Percentiles rank a stretch among this genome's conserved stretches.
Evolutionary conservation across 192 early-diverging fungal genomes (phyloP).

Genomic region (Coemansia sp.): DNA sequence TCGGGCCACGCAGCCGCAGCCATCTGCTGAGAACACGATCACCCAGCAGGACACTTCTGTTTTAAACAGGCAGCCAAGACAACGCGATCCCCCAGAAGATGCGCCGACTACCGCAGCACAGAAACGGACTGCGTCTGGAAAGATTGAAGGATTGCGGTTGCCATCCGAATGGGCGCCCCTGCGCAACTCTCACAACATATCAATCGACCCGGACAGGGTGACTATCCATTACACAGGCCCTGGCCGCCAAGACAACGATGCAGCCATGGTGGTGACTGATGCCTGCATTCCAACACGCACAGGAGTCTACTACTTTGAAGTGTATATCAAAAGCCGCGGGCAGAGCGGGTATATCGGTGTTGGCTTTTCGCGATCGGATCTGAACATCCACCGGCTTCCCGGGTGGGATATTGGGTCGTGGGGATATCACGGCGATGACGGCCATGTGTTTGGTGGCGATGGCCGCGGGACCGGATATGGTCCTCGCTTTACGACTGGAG

Average conservation of each 20-base stretch:
- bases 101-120: background rate
- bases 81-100: background rate
- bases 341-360: constrained; percentile 89
- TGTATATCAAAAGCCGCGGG: constrained; percentile 82
- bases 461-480: constrained; percentile 82
- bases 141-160: constrained; percentile 8
- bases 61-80: background rate
- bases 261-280: constrained; percentile 80
- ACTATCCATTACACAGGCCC: constrained; percentile 55
- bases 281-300: constrained; percentile 78
- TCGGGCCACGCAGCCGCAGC: background rate
- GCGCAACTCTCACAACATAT: constrained; percentile 24
- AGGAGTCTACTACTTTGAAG: constrained; percentile 93
- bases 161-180: constrained; percentile 36
- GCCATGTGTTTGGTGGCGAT: constrained; percentile 74
- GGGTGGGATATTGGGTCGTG: constrained; percentile 90
- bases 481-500: constrained; percentile 87
- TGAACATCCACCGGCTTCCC: constrained; percentile 70
- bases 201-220: constrained; percentile 29
- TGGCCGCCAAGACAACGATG: constrained; percentile 74
- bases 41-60: no score
- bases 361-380: constrained; percentile 69
- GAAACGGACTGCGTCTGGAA: background rate
- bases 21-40: background rate
- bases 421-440: constrained; percentile 98